Evolutionary conservation across 2,329 filamentous ascomycete species (phyloP), one percentile per base, ranked within the genome.

Genomic region (Exophiala dermatitidis): DNA sequence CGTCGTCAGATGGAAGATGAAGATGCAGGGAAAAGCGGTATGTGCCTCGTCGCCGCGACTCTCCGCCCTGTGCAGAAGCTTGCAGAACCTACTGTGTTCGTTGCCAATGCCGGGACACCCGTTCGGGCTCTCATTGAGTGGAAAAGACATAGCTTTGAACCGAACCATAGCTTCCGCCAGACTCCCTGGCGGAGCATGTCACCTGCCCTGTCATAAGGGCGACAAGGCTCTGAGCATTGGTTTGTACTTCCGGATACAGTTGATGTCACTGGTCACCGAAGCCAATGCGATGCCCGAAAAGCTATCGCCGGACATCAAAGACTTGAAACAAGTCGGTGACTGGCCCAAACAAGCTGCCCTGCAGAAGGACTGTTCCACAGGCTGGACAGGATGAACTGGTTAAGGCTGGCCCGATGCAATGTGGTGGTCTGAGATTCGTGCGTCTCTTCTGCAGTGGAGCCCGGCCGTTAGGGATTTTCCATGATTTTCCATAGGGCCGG

Each of bases 401-500:
- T 19, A 19, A 34, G 33, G 5, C 5, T 10, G 33, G 33, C 33
- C 33, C 10, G 26, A 32, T 43, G 29, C 28, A 19, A 45, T 42
- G 41, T 50, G 51, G 51, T 53, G 51, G 51, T 50, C 40, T 53
- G 51, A 53, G 51, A 53, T 49, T 53, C 42, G 51, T 54, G 37
- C 34, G 19, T 10, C 12, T 45, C 12, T 9, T 3, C 8, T 31
- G 42, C n/a, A 32, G 42, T 19, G 28, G 42, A 32, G n/a, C 10
- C 30, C 8, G 3, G 30, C 12, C 7, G 12, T 9, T 4, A 9
- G 10, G 5, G 42, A 45, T 45, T 6, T 45, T 45, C 28, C 8
- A 45, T 32, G 30, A 45, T 45, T 45, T 32, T 45, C 30, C 30
- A 45, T 32, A 10, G 30, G 47, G 29, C 34, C 51, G 46, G 51